phyloP scores from a whole-genome alignment of 805 yeast genomes.

The Alloascoidea hylecoeti region DNA sequence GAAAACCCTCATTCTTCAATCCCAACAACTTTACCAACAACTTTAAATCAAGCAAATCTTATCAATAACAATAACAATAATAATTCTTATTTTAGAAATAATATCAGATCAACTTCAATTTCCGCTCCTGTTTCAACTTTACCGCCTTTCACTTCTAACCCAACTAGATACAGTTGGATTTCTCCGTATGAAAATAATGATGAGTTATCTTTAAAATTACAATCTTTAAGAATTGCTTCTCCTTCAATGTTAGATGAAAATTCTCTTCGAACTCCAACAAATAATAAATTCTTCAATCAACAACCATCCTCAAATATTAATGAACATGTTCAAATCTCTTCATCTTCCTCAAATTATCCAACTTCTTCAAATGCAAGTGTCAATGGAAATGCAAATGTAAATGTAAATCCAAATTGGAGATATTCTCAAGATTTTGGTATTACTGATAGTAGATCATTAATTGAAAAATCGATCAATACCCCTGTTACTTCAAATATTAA shows the following conservation, averaged over 20 bases:
- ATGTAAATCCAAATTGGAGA: neutral
- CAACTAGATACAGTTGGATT: no score
- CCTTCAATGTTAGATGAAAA: no score
- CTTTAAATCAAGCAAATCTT: neutral
- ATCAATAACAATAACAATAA: neutral
- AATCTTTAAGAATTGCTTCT: neutral
- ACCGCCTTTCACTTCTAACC: neutral
- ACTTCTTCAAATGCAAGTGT: no score
- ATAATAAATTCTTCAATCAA: no score
- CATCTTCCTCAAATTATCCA: no score
- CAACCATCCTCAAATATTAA: no score
- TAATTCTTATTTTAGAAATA: neutral
- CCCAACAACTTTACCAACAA: conserved; percentile 1
- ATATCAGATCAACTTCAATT: neutral
- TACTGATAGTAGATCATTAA: neutral
- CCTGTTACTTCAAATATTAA: no score
- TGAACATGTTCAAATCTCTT: no score
- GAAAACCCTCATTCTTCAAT: neutral
- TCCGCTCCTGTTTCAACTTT: neutral
- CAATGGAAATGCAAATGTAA: no score
- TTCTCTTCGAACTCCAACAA: no score
- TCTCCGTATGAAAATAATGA: neutral
- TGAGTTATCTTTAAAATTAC: neutral
- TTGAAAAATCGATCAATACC: neutral
- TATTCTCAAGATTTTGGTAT: neutral